Evolutionary conservation across 352 stramenopile species (phyloP).

Genomic region (Globisporangium sylvaticum): DNA sequence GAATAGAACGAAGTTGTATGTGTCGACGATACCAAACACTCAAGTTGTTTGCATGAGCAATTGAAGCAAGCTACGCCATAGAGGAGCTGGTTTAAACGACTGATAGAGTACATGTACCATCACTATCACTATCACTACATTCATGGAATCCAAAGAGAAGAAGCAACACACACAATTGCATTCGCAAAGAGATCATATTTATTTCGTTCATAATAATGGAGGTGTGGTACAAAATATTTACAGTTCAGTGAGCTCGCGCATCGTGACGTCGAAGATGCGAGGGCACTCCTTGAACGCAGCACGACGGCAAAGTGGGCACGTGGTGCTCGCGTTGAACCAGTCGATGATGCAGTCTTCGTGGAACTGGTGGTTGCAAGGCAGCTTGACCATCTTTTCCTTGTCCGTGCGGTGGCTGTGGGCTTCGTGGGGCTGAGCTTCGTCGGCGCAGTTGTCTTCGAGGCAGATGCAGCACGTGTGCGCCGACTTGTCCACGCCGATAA

Average conservation of each 20-base stretch:
- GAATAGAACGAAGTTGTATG: not conserved
- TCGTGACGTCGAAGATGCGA: constrained; percentile 35
- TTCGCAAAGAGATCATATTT: constrained; percentile 8
- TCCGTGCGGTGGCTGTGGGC: constrained; percentile 19
- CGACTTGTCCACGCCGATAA: constrained; percentile 4
- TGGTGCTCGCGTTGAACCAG: constrained; percentile 71
- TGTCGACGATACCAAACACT: too few species aligned
- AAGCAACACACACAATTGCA: not conserved
- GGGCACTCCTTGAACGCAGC: constrained; percentile 31
- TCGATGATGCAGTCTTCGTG: constrained; percentile 78
- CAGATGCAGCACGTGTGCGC: constrained; percentile 14
- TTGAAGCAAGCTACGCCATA: not conserved
- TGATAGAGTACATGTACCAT: too few species aligned
- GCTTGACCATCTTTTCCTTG: constrained; percentile 40
- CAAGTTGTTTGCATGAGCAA: not conserved
- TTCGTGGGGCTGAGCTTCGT: constrained; percentile 12
- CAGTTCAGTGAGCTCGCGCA: constrained; percentile 27
- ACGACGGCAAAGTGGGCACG: constrained; percentile 64
- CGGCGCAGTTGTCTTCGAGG: not conserved
- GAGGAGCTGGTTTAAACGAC: not conserved
- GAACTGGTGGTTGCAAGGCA: constrained; percentile 68
- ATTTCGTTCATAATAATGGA: constrained; percentile 15
- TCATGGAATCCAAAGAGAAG: not conserved
- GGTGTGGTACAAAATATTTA: not conserved
- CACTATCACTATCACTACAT: too few species aligned